A percentile compares a stretch with the other conserved stretches of the same genome.
Conservation (phyloP, 768 basidiomycete species). For the Amanita fuliginea region DNA sequence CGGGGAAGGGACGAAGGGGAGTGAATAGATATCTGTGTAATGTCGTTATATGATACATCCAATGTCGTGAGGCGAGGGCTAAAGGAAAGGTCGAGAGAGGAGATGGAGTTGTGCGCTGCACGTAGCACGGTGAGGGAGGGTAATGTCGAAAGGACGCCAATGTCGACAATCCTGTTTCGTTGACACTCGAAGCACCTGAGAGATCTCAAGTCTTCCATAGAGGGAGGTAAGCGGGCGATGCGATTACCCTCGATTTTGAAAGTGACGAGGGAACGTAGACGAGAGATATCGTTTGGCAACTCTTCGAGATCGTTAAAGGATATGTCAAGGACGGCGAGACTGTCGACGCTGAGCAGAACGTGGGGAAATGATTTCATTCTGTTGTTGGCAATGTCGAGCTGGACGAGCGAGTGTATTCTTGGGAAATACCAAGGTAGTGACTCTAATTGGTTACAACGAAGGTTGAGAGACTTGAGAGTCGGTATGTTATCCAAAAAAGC, state of each 20-base stretch:
- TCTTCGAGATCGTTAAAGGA: conserved; percentile 88
- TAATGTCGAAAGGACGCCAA: conserved; percentile 56
- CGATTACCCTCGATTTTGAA: conserved; percentile 83
- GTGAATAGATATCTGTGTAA: conserved; percentile 62
- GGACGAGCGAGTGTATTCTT: conserved; percentile 54
- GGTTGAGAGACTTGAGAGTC: conserved; percentile 52
- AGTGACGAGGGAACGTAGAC: conserved; percentile 54
- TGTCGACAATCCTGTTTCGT: conserved; percentile 72
- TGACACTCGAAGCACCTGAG: conserved; percentile 74
- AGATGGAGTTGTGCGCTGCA: conserved; percentile 77
- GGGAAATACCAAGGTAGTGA: conserved; percentile 81
- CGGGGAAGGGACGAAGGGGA: conserved; percentile 28
- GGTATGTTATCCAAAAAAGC: conserved; percentile 72
- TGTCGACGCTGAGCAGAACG: conserved; percentile 61
- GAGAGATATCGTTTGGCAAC: conserved; percentile 72
- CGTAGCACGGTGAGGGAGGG: conserved; percentile 57
- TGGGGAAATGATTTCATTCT: conserved; percentile 70
- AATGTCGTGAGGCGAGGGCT: conserved; percentile 56
- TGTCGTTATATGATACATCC: conserved; percentile 81
- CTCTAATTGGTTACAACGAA: conserved; percentile 90
- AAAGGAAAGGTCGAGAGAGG: conserved; percentile 68
- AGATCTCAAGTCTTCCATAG: conserved; percentile 41
- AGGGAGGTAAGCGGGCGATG: conserved; percentile 58
- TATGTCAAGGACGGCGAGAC: conserved; percentile 79
- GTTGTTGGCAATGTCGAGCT: conserved; percentile 94